Conservation (phyloP, 169 alveolate genomes). For the Eimeria necatrix region DNA sequence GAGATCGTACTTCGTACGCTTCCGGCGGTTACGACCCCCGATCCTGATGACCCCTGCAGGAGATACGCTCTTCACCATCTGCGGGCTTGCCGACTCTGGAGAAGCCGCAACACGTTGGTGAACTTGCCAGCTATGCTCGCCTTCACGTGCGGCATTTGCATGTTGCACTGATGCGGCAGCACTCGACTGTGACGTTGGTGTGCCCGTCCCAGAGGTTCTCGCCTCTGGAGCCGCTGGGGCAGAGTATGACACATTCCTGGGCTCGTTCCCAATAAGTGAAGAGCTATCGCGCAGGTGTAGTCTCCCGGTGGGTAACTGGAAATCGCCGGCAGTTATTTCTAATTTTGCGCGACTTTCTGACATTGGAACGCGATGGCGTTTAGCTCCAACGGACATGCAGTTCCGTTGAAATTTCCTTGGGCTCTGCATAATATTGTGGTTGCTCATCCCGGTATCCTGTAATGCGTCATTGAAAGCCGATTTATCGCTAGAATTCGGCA, state of each 20-base stretch:
- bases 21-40: slow-evolving; percentile 79
- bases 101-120: slow-evolving; percentile 43
- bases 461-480: background rate
- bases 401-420: background rate
- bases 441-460: background rate
- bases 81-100: slow-evolving; percentile 48
- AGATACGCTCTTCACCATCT: slow-evolving; percentile 80
- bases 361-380: slow-evolving; percentile 7
- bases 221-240: slow-evolving; percentile 64
- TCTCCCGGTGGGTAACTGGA: background rate
- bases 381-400: background rate
- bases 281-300: background rate
- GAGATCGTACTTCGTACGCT: slow-evolving; percentile 81
- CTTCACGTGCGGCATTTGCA: slow-evolving; percentile 35
- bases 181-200: slow-evolving; percentile 27
- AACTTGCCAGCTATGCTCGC: slow-evolving; percentile 35
- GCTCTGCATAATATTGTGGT: background rate
- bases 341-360: slow-evolving; percentile 22
- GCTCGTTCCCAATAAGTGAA: background rate
- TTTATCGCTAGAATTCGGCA: slow-evolving; percentile 1
- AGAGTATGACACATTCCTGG: slow-evolving; percentile 3
- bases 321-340: slow-evolving; percentile 10
- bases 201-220: slow-evolving; percentile 47
- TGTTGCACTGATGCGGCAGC: slow-evolving; percentile 22
- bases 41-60: slow-evolving; percentile 81